Evolutionary conservation across 1,284 basidiomycete species (phyloP), one percentile per base, ranked within the genome.

Genomic region (Chalciporus sp.): DNA sequence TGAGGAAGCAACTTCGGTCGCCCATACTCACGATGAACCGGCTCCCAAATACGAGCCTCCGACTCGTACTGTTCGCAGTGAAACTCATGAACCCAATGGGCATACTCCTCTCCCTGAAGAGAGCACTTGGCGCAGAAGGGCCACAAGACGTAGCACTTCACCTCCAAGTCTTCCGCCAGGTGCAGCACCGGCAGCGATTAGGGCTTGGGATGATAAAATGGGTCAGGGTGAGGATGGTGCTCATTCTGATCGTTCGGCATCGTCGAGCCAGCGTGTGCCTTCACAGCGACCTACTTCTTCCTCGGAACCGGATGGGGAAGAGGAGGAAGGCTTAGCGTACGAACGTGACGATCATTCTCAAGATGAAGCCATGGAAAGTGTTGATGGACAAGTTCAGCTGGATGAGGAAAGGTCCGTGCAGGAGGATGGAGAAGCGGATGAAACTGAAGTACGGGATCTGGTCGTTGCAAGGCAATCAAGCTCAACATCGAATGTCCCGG

Each of bases 201-300:
- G 61, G 53, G 61, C 62, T 60, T 72, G 67, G 66, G 67, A 72
- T 62, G 64, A 63, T 55, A 61, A 58, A 58, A 57, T 63, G 51
- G 61, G 61, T 60, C 63, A 65, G 58, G 61, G 63, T 60, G 61
- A 62, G 58, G 55, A 61, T 52, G 61, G 62, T 51, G 69, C 75
- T 53, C 76, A 75, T 67, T 67, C 65, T 67, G 65, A 68, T 68
- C 58, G 47, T 70, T 58, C 64, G 58, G 58, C 61, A 67, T 70
- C 67, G 44, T 70, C 65, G 68, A 67, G 67, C 65, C 46, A 57
- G 56, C 53, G 39, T 67, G 51, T 60, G 57, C 61, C 59, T 67
- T 67, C 68, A 69, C 66, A 70, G 68, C 66, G 54, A 69, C 60
- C 44, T 66, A 70, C 52, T 67, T 65, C 68, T 70, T 69, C 68